Evolutionary conservation across 2,329 filamentous ascomycete genomes (phyloP), one percentile per base, ranked within the genome.

Genomic region (Erysiphe pulchra): DNA sequence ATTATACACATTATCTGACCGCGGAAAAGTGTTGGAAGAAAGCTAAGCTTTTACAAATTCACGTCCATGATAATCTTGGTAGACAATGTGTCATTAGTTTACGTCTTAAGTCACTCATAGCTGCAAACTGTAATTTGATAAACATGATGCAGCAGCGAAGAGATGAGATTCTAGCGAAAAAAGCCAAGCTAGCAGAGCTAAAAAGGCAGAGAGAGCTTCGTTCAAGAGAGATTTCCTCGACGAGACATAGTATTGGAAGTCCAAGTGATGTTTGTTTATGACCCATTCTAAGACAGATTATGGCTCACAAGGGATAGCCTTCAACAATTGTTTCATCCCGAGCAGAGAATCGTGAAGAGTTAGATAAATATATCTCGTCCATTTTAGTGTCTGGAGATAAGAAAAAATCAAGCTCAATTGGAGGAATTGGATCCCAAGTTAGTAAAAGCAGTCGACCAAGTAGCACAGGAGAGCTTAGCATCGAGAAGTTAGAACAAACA

Each of bases 141-240:
- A 24, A 24, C 20, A 24, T 24, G 20, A 78, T 79, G 69, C 75
- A 75, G 60, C 67, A 86, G 69, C 80, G 86, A 56, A 80, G 84
- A 67, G 85, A 93, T 68, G 90, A 98, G 68, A 93, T 98, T 54
- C 68, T 90, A 55, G 86, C 85, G 54, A 98, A 98, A 67, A 87
- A 83, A 68, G 87, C 86, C 51, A 94, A 90, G 69, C 83, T 98
- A 56, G 86, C 83, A 44, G 90, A 95, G 70, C 72, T 98, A 52
- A 94, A 93, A 66, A 75, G 82, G 50, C 85, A 94, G 65, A 75
- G 90, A 55, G 85, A 92, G 61, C 66, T 87, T 54, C 73, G 86
- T 48, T 74, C 82, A 51, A 81, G 72, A 59, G 82, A 92, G 59
- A 75, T 81, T 54, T 73, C 69, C 48, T 71, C 71, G 50, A 75